Evolutionary conservation across 768 basidiomycete species (phyloP).

Genomic region (Boletus sp.): DNA sequence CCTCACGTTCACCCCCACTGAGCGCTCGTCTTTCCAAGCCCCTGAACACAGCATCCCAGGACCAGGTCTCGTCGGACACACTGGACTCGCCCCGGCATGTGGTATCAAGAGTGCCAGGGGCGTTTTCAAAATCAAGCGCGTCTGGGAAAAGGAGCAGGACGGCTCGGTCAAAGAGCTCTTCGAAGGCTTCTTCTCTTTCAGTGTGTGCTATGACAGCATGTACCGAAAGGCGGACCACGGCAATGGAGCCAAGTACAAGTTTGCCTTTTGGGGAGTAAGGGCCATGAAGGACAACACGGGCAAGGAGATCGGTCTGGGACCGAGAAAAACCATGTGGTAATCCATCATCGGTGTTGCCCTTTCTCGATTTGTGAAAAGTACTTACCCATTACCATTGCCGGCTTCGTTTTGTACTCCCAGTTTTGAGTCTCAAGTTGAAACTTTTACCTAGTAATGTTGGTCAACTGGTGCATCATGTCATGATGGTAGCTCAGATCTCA

Average conservation of each 20-base stretch:
- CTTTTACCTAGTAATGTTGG: background rate
- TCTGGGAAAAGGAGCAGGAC: slow-evolving; percentile 30
- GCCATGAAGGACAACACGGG: slow-evolving; percentile 34
- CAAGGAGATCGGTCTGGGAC: slow-evolving; percentile 35
- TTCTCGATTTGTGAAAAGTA: slow-evolving; percentile 5
- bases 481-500: no score
- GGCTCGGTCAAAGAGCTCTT: slow-evolving; percentile 34
- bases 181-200: slow-evolving; percentile 40
- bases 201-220: slow-evolving; percentile 33
- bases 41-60: slow-evolving; percentile 21
- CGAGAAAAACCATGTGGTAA: slow-evolving; percentile 18
- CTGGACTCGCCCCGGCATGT: slow-evolving; percentile 24
- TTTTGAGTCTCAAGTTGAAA: background rate
- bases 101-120: slow-evolving; percentile 37
- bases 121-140: slow-evolving; percentile 34
- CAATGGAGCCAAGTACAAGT: slow-evolving; percentile 26
- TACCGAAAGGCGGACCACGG: slow-evolving; percentile 39
- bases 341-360: no score
- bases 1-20: slow-evolving; percentile 29
- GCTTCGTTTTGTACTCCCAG: background rate
- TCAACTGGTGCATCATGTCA: background rate
- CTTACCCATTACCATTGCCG: background rate
- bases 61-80: slow-evolving; percentile 30
- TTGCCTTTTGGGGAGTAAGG: slow-evolving; percentile 40
- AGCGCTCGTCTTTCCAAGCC: slow-evolving; percentile 26